These are phyloP conservation scores for Colletotrichum viniferum DNA, from an alignment of 2,329 filamentous ascomycete genomes.

Conservation along the genomic window DNA sequence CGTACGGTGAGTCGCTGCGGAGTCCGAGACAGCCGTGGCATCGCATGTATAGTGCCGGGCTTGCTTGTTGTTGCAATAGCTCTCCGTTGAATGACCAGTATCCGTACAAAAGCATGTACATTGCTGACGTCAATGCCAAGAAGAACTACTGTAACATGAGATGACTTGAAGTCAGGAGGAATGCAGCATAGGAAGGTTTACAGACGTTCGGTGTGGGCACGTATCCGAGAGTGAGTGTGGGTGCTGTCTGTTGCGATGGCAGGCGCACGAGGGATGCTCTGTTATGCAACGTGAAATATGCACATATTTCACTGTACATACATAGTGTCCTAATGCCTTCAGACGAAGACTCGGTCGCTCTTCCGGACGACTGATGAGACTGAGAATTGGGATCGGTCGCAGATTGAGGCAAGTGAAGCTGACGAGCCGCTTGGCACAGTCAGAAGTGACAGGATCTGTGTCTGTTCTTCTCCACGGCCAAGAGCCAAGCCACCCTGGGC, in stretches of 20 bases:
- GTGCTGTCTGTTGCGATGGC: background rate
- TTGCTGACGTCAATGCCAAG: background rate
- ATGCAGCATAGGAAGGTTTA: background rate
- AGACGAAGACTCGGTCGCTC: background rate
- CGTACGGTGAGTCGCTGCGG: background rate
- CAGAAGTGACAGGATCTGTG: slow-evolving; percentile 2
- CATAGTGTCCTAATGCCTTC: background rate
- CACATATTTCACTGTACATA: background rate
- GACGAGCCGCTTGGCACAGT: slow-evolving; percentile 8
- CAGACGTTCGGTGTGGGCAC: background rate
- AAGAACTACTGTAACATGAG: background rate
- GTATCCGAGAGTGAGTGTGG: background rate
- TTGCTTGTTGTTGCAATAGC: background rate
- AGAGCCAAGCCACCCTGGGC: slow-evolving; percentile 12
- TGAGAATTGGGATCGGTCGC: background rate
- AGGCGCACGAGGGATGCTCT: background rate
- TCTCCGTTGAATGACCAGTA: background rate
- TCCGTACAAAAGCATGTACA: background rate
- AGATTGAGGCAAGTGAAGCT: slow-evolving; percentile 5
- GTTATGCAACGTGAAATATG: background rate
- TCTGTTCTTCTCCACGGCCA: background rate
- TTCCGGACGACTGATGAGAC: background rate
- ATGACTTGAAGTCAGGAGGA: background rate
- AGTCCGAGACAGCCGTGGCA: background rate
- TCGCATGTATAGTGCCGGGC: background rate